A percentile compares a stretch with the other conserved stretches of the same genome.
Conservation (phyloP, 441 rosid genomes). For the Manihot esculenta region DNA sequence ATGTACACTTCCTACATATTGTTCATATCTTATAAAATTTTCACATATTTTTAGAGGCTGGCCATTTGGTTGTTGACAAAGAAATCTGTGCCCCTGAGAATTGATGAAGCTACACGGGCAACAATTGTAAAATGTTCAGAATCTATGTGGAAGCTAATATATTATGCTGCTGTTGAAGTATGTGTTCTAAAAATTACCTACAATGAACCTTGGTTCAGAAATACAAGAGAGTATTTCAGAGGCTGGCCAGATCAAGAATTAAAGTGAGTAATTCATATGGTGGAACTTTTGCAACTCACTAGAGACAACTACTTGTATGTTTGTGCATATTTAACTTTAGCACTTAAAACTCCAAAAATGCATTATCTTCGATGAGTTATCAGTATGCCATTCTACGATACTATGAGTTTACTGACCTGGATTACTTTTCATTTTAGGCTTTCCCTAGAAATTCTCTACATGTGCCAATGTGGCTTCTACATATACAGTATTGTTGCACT, state of each 20-base stretch:
- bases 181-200: conserved; percentile 54
- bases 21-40: conserved; percentile 4
- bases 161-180: conserved; percentile 61
- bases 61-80: conserved; percentile 52
- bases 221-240: conserved; percentile 52
- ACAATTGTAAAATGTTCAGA: conserved; percentile 77
- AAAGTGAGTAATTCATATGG: conserved; percentile 52
- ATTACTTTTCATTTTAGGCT: conserved; percentile 45
- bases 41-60: conserved; percentile 46
- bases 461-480: conserved; percentile 95
- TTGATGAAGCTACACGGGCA: conserved; percentile 45
- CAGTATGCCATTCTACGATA: not conserved
- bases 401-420: conserved; percentile 2
- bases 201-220: conserved; percentile 72
- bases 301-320: conserved; percentile 4
- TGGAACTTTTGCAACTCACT: conserved; percentile 4
- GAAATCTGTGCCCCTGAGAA: conserved; percentile 41
- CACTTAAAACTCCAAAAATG: not conserved
- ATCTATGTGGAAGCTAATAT: conserved; percentile 85
- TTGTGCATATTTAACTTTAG: conserved; percentile 2
- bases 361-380: not conserved
- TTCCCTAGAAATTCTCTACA: conserved; percentile 64
- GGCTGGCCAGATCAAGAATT: conserved; percentile 95
- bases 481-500: conserved; percentile 76
- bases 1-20: not conserved